Evolutionary conservation across 352 stramenopile species (phyloP).

Genomic region (Phytophthora rubi): DNA sequence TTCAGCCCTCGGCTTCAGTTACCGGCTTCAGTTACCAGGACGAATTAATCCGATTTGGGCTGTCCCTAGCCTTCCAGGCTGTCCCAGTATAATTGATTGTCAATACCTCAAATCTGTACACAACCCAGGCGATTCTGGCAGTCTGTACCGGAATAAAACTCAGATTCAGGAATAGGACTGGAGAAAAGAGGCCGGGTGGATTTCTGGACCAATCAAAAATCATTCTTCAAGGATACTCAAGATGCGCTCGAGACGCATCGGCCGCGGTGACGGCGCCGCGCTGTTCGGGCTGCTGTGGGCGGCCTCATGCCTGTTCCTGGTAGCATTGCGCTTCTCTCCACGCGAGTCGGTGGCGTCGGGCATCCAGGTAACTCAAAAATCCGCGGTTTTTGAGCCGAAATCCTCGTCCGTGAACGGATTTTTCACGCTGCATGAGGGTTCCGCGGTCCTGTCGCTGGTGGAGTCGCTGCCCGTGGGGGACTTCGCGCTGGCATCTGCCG

Average conservation of each 20-base stretch:
- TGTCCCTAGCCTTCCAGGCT: no score
- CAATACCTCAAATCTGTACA: no score
- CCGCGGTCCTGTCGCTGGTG: conserved; percentile 48
- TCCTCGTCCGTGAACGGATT: conserved; percentile 8
- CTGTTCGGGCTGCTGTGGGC: conserved; percentile 38
- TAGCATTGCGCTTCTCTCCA: conserved; percentile 28
- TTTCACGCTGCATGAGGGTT: not conserved
- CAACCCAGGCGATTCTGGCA: no score
- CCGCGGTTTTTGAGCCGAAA: conserved; percentile 29
- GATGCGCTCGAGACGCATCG: conserved; percentile 15
- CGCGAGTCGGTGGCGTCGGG: not conserved
- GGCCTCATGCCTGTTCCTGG: conserved; percentile 31
- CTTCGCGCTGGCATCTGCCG: conserved; percentile 47
- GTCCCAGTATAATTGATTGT: no score
- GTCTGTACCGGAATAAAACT: no score
- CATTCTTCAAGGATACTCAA: conserved; percentile 8
- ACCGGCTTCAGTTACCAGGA: no score
- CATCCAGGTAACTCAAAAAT: not conserved
- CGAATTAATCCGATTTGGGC: no score
- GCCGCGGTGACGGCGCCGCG: conserved; percentile 28
- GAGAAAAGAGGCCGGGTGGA: no score
- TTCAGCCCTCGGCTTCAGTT: no score
- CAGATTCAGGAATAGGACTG: no score
- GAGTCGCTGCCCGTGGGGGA: conserved; percentile 76
- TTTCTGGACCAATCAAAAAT: not conserved